Evolutionary conservation across 305 asterid species (phyloP), one percentile per base, ranked within the genome.

Genomic region (Solanum chacoense): DNA sequence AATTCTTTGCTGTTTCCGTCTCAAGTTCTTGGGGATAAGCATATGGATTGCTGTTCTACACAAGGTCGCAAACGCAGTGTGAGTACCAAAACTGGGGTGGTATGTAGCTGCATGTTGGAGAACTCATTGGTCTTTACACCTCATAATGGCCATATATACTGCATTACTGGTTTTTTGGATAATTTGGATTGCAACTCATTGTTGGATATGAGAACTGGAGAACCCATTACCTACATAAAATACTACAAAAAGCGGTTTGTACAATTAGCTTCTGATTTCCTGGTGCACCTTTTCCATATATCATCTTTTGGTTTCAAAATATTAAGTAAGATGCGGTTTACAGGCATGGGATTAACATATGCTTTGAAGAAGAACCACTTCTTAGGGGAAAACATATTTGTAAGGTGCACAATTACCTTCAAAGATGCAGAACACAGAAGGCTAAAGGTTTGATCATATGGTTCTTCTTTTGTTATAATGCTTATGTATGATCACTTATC

Each of bases 121-220:
- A 94, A 94, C 83, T 93, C 97, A 20, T 89, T 97, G 73, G 95
- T 96, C 3, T 16, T 88, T 35, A 97, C 99, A 2, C 98, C 99
- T 72, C 99, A 96, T 88, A 97, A 93, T 73, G 93, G 89, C 75
- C n/a, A 22, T 40, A 13, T 94, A 65, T 97, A 97, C 89, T 93
- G 95, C 90, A 76, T 91, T 24, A 55, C 89, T 5, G 96, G 96
- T 31, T 84, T 85, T 69, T 76, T 96, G 91, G 90, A 93, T 55
- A 92, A 89, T 75, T 67, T 90, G 85, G 87, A 93, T 87, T 94
- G 94, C 24, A 91, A 90, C 91, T 90, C 98, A 8, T 40, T 80
- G 89, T 90, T 97, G 89, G 45, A 88, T 76, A 89, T 87, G 22
- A 89, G 87, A 88, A 91, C 87, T 73, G 96, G 94, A 89, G 90